Percentiles rank a stretch among this genome's conserved stretches.
These are phyloP conservation scores for Chytriomyces hyalinus DNA, from an alignment of 192 early-diverging fungal species.

Conservation along the genomic window DNA sequence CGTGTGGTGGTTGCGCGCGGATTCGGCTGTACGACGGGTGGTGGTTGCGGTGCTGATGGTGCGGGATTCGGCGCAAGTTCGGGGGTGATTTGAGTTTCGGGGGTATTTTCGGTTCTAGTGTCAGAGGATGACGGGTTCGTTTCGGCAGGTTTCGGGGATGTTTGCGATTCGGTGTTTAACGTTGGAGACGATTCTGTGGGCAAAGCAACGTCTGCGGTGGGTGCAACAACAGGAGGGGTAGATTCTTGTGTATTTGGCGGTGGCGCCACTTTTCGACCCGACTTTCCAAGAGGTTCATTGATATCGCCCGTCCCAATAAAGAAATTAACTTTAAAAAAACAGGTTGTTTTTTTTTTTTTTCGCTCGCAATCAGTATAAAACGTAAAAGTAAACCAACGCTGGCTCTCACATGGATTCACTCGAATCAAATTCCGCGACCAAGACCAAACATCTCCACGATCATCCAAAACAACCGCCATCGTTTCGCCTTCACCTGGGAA, in stretches of 20 bases:
- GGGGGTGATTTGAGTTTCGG: constrained; percentile 4
- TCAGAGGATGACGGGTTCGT: not conserved
- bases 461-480: constrained; percentile 97
- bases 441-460: constrained; percentile 93
- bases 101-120: not conserved
- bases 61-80: constrained; percentile 4
- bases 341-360: not conserved
- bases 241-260: not conserved
- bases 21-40: constrained; percentile 1
- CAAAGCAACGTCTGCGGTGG: no score
- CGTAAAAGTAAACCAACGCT: not conserved
- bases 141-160: not conserved
- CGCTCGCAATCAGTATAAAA: not conserved
- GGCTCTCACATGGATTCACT: constrained; percentile 80
- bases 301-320: constrained; percentile 96
- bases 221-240: no score
- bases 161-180: not conserved
- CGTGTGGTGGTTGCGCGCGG: constrained; percentile 1
- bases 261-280: not conserved
- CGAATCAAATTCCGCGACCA: constrained; percentile 89
- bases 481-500: constrained; percentile 89
- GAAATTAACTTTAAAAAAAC: constrained; percentile 68
- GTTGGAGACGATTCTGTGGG: not conserved
- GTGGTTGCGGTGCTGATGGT: constrained; percentile 1
- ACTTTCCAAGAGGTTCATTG: constrained; percentile 59